phyloP scores from a whole-genome alignment of 2,329 filamentous ascomycete genomes.

The Elsinoe fawcettii region DNA sequence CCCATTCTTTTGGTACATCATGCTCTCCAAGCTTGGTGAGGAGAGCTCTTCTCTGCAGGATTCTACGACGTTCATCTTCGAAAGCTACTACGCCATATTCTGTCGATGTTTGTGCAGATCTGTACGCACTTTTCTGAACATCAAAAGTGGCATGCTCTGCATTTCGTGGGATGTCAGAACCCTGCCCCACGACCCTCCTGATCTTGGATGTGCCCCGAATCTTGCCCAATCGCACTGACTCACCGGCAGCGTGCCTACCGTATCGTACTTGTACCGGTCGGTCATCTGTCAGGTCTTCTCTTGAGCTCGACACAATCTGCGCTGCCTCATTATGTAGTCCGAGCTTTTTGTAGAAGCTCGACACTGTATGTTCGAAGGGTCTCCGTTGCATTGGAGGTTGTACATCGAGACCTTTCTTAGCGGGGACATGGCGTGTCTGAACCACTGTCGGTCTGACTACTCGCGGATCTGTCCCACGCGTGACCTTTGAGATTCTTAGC shows the following conservation, averaged over 20 bases:
- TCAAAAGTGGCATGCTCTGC: too few relatives aligned
- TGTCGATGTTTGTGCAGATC: too few relatives aligned
- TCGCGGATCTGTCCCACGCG: neutral
- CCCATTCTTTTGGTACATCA: neutral
- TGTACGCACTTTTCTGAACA: too few relatives aligned
- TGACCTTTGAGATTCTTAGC: neutral
- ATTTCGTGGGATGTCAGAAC: too few relatives aligned
- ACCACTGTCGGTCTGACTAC: neutral
- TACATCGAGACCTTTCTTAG: neutral
- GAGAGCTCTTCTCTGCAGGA: neutral
- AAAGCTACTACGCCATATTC: too few relatives aligned
- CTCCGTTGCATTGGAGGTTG: neutral
- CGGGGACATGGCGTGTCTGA: neutral
- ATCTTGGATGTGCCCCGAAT: too few relatives aligned
- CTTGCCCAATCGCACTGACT: too few relatives aligned
- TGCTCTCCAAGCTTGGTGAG: neutral
- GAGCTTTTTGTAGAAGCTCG: neutral
- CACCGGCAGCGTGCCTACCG: too few relatives aligned
- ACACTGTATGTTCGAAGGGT: neutral
- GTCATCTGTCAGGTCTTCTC: too few relatives aligned
- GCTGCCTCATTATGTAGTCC: neutral
- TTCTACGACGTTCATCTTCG: neutral
- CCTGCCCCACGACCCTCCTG: too few relatives aligned
- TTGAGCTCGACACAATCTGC: neutral
- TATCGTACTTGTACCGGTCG: neutral